Percentiles rank a stretch among this genome's conserved stretches.
Conservation (phyloP, 1,284 basidiomycete species). For the Heterobasidion occidentale region DNA sequence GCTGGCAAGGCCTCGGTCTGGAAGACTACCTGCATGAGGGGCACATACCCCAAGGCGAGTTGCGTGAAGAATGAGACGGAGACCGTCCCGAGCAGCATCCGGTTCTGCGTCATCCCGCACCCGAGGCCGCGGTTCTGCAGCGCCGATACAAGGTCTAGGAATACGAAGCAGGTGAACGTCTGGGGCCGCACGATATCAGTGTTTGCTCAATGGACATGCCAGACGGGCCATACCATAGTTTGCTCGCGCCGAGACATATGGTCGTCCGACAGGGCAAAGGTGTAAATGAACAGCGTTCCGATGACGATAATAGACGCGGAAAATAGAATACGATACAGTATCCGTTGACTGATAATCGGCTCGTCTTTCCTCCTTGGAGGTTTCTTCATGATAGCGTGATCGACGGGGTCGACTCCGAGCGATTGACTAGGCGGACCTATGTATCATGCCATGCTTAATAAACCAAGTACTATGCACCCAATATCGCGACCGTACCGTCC, state of each 20-base stretch:
- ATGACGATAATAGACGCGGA: constrained; percentile 86
- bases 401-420: constrained; percentile 93
- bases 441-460: neutral
- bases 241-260: constrained; percentile 81
- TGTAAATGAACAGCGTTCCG: constrained; percentile 86
- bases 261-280: constrained; percentile 76
- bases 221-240: constrained; percentile 69
- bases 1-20: constrained; percentile 78
- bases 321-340: constrained; percentile 81
- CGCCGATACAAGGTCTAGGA: constrained; percentile 93
- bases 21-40: constrained; percentile 87
- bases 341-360: constrained; percentile 70
- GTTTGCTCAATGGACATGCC: neutral
- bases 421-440: constrained; percentile 92
- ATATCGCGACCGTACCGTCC: constrained; percentile 62
- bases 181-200: constrained; percentile 21
- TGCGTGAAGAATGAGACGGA: constrained; percentile 79
- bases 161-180: constrained; percentile 97
- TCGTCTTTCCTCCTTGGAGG: constrained; percentile 88
- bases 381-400: constrained; percentile 82
- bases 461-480: neutral
- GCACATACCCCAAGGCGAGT: constrained; percentile 83
- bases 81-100: constrained; percentile 86
- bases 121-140: constrained; percentile 89
- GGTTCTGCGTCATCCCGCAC: constrained; percentile 74